phyloP scores from a whole-genome alignment of 2,329 filamentous ascomycete species.

The Aspergillus persii region DNA sequence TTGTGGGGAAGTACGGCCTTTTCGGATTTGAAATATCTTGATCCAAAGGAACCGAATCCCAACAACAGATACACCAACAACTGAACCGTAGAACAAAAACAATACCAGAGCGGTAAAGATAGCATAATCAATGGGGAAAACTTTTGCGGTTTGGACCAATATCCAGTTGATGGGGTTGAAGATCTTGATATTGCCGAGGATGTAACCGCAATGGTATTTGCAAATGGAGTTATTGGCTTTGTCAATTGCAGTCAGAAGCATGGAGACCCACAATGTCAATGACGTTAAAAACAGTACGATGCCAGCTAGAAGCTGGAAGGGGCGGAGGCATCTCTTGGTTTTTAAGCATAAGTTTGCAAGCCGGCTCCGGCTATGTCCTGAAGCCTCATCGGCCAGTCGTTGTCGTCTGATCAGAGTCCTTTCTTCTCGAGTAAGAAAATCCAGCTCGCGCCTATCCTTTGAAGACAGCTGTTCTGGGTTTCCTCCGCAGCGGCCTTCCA shows the following conservation, averaged over 20 bases:
- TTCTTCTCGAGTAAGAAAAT: constrained; percentile 83
- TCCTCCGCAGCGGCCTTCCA: constrained; percentile 80
- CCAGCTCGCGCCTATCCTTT: constrained; percentile 85
- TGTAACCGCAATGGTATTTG: constrained; percentile 86
- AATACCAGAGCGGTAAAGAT: constrained; percentile 82
- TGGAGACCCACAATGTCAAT: constrained; percentile 78
- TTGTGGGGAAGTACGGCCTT: constrained; percentile 85
- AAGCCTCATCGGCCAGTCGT: constrained; percentile 68
- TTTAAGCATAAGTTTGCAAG: constrained; percentile 77
- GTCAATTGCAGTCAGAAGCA: constrained; percentile 94
- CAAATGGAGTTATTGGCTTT: constrained; percentile 95
- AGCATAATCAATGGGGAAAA: constrained; percentile 89
- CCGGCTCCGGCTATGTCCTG: constrained; percentile 70
- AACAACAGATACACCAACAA: constrained; percentile 79
- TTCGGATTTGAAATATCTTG: constrained; percentile 84
- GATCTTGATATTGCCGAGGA: constrained; percentile 81
- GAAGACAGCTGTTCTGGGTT: constrained; percentile 71
- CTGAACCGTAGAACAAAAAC: constrained; percentile 83
- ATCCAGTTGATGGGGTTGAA: constrained; percentile 96
- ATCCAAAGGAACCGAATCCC: constrained; percentile 98
- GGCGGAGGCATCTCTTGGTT: constrained; percentile 76
- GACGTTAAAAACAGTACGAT: constrained; percentile 72
- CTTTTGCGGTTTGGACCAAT: constrained; percentile 73
- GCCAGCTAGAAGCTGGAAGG: constrained; percentile 83
- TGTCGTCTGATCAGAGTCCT: constrained; percentile 87